Base-by-base conservation (phyloP, 2,329 filamentous ascomycete species). In the Aspergillus japonicus region DNA sequence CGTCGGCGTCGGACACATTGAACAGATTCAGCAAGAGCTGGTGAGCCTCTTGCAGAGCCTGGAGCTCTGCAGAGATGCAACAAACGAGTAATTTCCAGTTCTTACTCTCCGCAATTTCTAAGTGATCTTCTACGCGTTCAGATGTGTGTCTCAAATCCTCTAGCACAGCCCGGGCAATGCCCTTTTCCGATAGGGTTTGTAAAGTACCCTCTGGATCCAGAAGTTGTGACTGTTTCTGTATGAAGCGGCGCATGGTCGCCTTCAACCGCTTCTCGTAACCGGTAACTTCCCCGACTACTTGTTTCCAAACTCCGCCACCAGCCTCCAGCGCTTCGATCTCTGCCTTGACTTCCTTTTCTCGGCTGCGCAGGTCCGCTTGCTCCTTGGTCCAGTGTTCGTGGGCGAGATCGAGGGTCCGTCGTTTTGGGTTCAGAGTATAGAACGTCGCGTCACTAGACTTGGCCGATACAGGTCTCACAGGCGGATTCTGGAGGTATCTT, bases 71-170 rank as follows among this genome's bases (percentile, higher is more conserved):
- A 3, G 84, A 84, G 60, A 88, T 84, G 56, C 85, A 85, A 59
- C 83, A 86, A 26, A 87, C 80, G 31, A 89, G 77, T 21, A 88
- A 72, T 56, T 82, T 87, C 86, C 86, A 89, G 54, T 81, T 78
- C 51, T 78, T 80, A 5, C 77, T 75, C 56, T 85, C 80, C 1
- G 85, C 84, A 19, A 80, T 65, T 14, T 80, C 75, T 54, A 85
- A 68, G 58, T 83, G 80, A 2, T 73, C 71, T 63, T 85, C 78
- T 10, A 88, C 69, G 12, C 76, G 76, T 1, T 68, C 65, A 7
- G 81, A 79, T 2, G 79, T 80, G 21, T 71, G 65, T 21, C 81
- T 76, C 72, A 87, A 78, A 47, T 81, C 75, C 5, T 69, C 68
- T 44, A 83, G 56, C 8, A 83, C 71, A 26, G 66, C 68, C 31